Evolutionary conservation across 2,329 filamentous ascomycete genomes (phyloP).

Genomic region (Sporothrix dimorphospora): DNA sequence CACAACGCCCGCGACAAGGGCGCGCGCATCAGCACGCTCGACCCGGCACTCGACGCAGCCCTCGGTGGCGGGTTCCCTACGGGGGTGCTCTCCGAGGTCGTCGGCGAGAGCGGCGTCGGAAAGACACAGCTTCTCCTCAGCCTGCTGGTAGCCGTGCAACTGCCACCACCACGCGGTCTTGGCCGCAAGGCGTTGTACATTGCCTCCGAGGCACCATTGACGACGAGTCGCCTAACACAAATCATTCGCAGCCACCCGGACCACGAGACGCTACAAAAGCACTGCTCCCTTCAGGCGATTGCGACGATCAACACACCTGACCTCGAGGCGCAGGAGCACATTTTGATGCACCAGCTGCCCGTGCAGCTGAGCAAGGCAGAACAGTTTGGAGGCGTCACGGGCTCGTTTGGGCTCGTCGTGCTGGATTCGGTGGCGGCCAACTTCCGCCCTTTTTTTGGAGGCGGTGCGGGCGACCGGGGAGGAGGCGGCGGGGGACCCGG

Average conservation of each 20-base stretch:
- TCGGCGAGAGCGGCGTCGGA: constrained; percentile 89
- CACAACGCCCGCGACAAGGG: not conserved
- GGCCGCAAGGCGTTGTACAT: constrained; percentile 84
- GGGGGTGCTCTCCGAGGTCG: constrained; percentile 83
- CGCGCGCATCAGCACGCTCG: constrained; percentile 76
- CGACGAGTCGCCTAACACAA: constrained; percentile 79
- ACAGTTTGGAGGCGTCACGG: constrained; percentile 58
- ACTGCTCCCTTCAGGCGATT: constrained; percentile 69
- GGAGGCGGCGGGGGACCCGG: not conserved
- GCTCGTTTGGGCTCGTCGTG: constrained; percentile 71
- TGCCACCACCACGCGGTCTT: constrained; percentile 72
- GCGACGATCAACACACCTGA: constrained; percentile 83
- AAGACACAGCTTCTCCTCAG: constrained; percentile 94
- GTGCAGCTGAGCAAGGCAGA: constrained; percentile 65
- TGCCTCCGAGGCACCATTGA: constrained; percentile 84
- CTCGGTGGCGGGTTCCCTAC: constrained; percentile 84
- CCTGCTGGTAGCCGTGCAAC: constrained; percentile 81
- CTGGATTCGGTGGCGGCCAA: constrained; percentile 94
- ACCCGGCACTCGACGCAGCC: constrained; percentile 66
- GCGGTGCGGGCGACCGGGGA: constrained; percentile 43
- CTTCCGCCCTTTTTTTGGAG: constrained; percentile 87
- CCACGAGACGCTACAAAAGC: constrained; percentile 51
- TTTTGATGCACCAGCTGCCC: constrained; percentile 88
- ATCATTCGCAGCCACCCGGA: constrained; percentile 70
- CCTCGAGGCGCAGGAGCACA: constrained; percentile 93